Percentiles rank a stretch among this genome's conserved stretches.
Conservation (phyloP, 1,139 yeast species). For the Magnusiomyces clavatus region DNA sequence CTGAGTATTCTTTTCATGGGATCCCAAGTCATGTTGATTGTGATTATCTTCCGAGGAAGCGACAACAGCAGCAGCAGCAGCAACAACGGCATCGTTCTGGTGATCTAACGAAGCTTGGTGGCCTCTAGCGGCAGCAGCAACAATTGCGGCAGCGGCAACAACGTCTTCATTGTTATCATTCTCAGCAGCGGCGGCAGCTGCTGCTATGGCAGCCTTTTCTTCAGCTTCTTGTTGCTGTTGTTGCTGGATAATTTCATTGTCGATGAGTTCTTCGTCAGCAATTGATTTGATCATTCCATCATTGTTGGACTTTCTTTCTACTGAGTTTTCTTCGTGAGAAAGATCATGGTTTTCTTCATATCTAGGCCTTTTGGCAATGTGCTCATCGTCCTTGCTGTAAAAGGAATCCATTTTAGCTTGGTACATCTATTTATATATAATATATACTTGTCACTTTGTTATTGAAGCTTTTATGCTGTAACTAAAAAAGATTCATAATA, state of each 20-base stretch:
- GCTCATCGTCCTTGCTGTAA: too few relatives aligned
- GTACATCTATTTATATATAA: too few relatives aligned
- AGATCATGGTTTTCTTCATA: too few relatives aligned
- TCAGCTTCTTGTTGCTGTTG: slow-evolving; percentile 8
- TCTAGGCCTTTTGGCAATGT: too few relatives aligned
- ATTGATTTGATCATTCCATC: neutral
- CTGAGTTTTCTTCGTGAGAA: too few relatives aligned
- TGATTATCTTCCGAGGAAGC: neutral
- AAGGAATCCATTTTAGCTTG: too few relatives aligned
- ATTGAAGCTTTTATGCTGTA: too few relatives aligned
- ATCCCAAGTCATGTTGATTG: neutral
- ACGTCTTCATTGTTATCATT: slow-evolving; percentile 5
- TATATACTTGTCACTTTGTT: too few relatives aligned
- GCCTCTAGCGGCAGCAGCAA: slow-evolving; percentile 10
- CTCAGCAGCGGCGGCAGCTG: slow-evolving; percentile 12
- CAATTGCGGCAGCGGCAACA: slow-evolving; percentile 12
- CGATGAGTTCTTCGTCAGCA: slow-evolving; percentile 5
- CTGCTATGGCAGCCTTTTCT: slow-evolving; percentile 12
- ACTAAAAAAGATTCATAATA: too few relatives aligned
- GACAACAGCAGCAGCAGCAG: slow-evolving; percentile 3
- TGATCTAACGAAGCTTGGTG: slow-evolving; percentile 1
- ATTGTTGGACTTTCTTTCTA: neutral
- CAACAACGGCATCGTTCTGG: slow-evolving; percentile 8
- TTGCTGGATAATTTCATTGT: slow-evolving; percentile 8
- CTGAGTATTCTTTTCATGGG: neutral